A percentile compares a stretch with the other conserved stretches of the same genome.
Conservation (phyloP, 1,139 yeast genomes). For the Geotrichum siamense region DNA sequence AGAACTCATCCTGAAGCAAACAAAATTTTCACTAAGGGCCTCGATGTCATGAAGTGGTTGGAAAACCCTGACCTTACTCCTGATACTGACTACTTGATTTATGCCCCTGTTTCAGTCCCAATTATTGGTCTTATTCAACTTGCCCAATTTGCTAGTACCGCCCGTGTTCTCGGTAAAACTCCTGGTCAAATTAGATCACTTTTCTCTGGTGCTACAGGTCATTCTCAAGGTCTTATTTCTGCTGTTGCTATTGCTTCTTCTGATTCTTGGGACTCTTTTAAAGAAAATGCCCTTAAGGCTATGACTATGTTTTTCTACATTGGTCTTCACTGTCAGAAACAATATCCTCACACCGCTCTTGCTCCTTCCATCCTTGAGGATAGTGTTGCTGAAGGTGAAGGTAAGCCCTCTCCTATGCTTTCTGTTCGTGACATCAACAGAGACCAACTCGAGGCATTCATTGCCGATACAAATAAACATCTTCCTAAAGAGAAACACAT, state of each 20-base stretch:
- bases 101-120: constrained; percentile 94
- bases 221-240: constrained; percentile 94
- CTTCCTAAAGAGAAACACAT: constrained; percentile 88
- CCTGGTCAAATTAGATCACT: constrained; percentile 79
- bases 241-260: constrained; percentile 88
- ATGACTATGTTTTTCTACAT: constrained; percentile 81
- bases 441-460: constrained; percentile 69
- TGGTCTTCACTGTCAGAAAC: constrained; percentile 85
- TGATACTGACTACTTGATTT: constrained; percentile 75
- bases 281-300: constrained; percentile 64
- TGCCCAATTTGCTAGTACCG: constrained; percentile 85
- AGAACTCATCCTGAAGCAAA: constrained; percentile 69
- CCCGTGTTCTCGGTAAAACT: constrained; percentile 73
- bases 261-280: constrained; percentile 78
- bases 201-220: constrained; percentile 89
- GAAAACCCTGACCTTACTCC: constrained; percentile 81
- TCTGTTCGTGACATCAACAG: constrained; percentile 81
- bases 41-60: constrained; percentile 83
- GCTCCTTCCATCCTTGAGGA: constrained; percentile 94
- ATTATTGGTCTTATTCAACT: constrained; percentile 91
- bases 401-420: constrained; percentile 96
- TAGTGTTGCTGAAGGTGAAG: constrained; percentile 90
- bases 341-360: constrained; percentile 87
- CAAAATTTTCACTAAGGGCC: constrained; percentile 89
- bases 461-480: constrained; percentile 84